These are phyloP conservation scores for Blastomyces gilchristii DNA, from an alignment of 2,329 filamentous ascomycete genomes.

Conservation along the genomic window DNA sequence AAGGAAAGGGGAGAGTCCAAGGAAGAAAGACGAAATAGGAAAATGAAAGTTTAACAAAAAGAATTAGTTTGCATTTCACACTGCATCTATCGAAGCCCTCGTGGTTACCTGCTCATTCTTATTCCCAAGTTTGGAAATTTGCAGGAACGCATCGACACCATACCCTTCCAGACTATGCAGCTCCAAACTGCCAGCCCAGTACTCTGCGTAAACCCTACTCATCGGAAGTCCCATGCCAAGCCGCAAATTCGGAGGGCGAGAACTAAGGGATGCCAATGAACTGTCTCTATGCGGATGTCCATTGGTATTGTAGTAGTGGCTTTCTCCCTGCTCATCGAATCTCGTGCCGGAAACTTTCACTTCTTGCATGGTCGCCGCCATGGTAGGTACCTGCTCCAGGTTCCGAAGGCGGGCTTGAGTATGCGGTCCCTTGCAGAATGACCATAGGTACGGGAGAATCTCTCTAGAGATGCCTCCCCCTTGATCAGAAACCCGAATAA, in stretches of 20 bases:
- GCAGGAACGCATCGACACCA: slow-evolving; percentile 88
- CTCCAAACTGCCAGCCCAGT: slow-evolving; percentile 90
- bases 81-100: slow-evolving; percentile 65
- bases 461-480: slow-evolving; percentile 84
- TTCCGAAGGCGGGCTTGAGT: slow-evolving; percentile 71
- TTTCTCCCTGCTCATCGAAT: slow-evolving; percentile 17
- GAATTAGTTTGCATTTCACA: slow-evolving; percentile 36
- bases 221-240: slow-evolving; percentile 90
- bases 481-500: slow-evolving; percentile 90
- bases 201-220: slow-evolving; percentile 90
- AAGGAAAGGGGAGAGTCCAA: not conserved
- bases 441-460: slow-evolving; percentile 84
- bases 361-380: slow-evolving; percentile 91
- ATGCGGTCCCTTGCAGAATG: slow-evolving; percentile 85
- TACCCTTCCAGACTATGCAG: slow-evolving; percentile 91
- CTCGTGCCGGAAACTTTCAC: slow-evolving; percentile 43
- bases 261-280: slow-evolving; percentile 70
- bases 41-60: slow-evolving; percentile 3
- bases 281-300: slow-evolving; percentile 40
- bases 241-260: slow-evolving; percentile 72
- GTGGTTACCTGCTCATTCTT: slow-evolving; percentile 91
- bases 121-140: slow-evolving; percentile 93
- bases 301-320: slow-evolving; percentile 13
- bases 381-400: slow-evolving; percentile 72
- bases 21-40: not conserved